Percentiles rank a stretch among this genome's conserved stretches.
phyloP scores from a whole-genome alignment of 371 early-diverging fungal species.

The Mucor mucedo region DNA sequence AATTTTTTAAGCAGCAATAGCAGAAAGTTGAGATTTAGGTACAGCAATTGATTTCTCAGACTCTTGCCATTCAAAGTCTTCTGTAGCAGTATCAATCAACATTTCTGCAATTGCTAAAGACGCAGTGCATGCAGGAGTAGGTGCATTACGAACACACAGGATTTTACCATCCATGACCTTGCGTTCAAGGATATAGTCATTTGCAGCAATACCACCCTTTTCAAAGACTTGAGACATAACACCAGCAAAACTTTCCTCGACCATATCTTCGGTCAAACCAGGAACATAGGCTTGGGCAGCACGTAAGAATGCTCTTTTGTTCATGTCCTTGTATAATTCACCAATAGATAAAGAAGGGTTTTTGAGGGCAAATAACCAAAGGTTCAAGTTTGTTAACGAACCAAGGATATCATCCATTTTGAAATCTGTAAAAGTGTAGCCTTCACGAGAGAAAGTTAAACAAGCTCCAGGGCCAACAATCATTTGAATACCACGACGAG shows the following conservation, averaged over 20 bases:
- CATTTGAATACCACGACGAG: conserved; percentile 51
- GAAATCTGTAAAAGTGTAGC: conserved; percentile 47
- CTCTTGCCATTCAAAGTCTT: conserved; percentile 46
- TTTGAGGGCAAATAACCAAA: conserved; percentile 48
- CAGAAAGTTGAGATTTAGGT: conserved; percentile 9
- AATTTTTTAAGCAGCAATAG: conserved; percentile 24
- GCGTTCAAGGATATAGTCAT: conserved; percentile 52
- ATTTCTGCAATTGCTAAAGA: conserved; percentile 53
- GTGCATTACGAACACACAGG: conserved; percentile 54
- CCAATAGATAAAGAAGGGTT: conserved; percentile 48
- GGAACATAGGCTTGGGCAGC: conserved; percentile 47
- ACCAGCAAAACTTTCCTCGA: conserved; percentile 52
- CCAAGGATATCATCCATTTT: conserved; percentile 39
- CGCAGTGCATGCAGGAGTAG: conserved; percentile 53
- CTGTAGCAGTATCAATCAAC: conserved; percentile 44
- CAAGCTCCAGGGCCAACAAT: conserved; percentile 59
- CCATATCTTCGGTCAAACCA: conserved; percentile 47
- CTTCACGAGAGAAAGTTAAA: conserved; percentile 53
- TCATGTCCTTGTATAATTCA: conserved; percentile 52
- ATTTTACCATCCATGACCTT: conserved; percentile 49
- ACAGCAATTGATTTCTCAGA: conserved; percentile 6
- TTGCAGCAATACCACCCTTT: conserved; percentile 50
- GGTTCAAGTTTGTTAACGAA: conserved; percentile 38
- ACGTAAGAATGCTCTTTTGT: conserved; percentile 47
- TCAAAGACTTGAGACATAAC: conserved; percentile 57